Base-by-base conservation (phyloP, 345 rosid species). In the Isatis tinctoria region DNA sequence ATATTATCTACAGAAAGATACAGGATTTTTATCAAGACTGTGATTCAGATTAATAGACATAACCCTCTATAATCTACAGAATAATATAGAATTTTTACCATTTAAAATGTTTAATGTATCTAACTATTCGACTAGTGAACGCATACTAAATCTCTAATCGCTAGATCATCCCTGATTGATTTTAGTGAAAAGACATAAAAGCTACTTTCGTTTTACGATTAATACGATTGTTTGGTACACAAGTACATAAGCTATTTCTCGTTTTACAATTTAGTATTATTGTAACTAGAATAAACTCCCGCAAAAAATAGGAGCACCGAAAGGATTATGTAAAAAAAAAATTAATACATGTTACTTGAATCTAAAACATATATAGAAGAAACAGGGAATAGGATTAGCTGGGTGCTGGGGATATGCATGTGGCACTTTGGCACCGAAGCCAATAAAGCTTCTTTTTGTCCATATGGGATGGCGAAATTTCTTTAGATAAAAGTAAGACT, bases 361-460 rank as follows among this genome's bases (percentile, higher is more conserved):
- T n/a, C n/a, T 8, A 40, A 30, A 64, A 5, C 7, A 20, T 3
- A 33, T 3, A 62, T 3, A 41, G 14, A 41, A 60, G 40, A 60
- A 48, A 60, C 22, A 60, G 1, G 37, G 68, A 74, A 48, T 49
- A 49, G 24, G 24, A 53, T 32, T 67, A 74, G 73, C 53, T 74
- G 73, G n/a, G n/a, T n/a, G n/a, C n/a, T n/a, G n/a, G n/a, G 72
- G 43, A 68, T 60, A 60, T 60, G 74, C 79, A 75, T 61, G 70
- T 75, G 79, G 4, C 22, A 52, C 74, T 61, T 60, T 75, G 22
- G 63, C 74, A 14, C 53, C 59, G 12, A 71, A 43, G 60, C 65
- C 52, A 52, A 69, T 60, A 57, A 87, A 84, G 80, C 78, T 67
- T 69, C 76, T 73, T 81, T 88, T 87, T 86, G 85, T 76, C 81